Evolutionary conservation across 2,329 filamentous ascomycete species (phyloP).

Genomic region (Nakataea oryzae): DNA sequence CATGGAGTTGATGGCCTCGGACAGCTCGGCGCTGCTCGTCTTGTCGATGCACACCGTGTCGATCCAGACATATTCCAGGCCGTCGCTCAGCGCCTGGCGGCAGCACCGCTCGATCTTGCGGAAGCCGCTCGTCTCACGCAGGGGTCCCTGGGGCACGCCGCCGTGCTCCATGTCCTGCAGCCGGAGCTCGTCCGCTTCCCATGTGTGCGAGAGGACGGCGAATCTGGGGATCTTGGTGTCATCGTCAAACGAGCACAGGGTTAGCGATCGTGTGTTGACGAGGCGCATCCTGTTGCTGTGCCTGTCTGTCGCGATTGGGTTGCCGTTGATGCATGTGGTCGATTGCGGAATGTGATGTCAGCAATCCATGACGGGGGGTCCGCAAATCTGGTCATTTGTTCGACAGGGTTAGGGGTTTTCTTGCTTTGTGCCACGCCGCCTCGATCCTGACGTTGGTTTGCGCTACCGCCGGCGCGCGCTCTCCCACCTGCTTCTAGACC

Average conservation of each 20-base stretch:
- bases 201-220: slow-evolving; percentile 21
- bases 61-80: slow-evolving; percentile 20
- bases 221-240: slow-evolving; percentile 13
- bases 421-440: too few species aligned
- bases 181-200: slow-evolving; percentile 17
- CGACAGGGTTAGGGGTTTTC: too few species aligned
- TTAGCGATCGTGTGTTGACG: slow-evolving; percentile 5
- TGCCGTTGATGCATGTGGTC: too few species aligned
- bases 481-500: too few species aligned
- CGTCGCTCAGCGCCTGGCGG: slow-evolving; percentile 13
- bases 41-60: slow-evolving; percentile 29
- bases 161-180: slow-evolving; percentile 12
- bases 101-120: slow-evolving; percentile 14
- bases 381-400: too few species aligned
- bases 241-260: slow-evolving; percentile 4
- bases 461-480: too few species aligned
- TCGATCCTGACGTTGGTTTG: too few species aligned
- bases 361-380: too few species aligned
- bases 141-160: background rate
- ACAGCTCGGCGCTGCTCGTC: slow-evolving; percentile 20
- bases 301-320: too few species aligned
- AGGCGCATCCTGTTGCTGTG: slow-evolving; percentile 7
- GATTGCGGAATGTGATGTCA: too few species aligned
- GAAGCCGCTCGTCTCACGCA: slow-evolving; percentile 10
- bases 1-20: slow-evolving; percentile 18